Conservation (phyloP, 176 grass and related monocot genomes). For the Sorghum bicolor region Sorghum_bicolor_NCBIv3 NC_012872.2:58401501-58402000, state of each 20-base stretch:
- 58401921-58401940: slow-evolving; percentile 16
- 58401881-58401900: slow-evolving; percentile 4
- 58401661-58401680: background rate
- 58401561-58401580: background rate
- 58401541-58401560: background rate
- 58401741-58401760: slow-evolving; percentile 97
- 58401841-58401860: background rate
- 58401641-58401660: background rate
- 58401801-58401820: background rate
- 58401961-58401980: slow-evolving; percentile 6
- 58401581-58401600: background rate
- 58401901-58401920: slow-evolving; percentile 34
- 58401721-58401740: slow-evolving; percentile 97
- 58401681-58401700: slow-evolving; percentile 9
- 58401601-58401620: background rate
- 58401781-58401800: background rate
- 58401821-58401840: background rate
- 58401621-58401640: background rate
- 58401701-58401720: slow-evolving; percentile 92
- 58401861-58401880: slow-evolving; percentile 3
- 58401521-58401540: background rate
- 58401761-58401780: slow-evolving; percentile 85
- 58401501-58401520: background rate
- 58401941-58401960: slow-evolving; percentile 12
- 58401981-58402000: background rate